These are phyloP conservation scores for Polyporus arcularius DNA, from an alignment of 768 basidiomycete species.

Conservation along the genomic window DNA sequence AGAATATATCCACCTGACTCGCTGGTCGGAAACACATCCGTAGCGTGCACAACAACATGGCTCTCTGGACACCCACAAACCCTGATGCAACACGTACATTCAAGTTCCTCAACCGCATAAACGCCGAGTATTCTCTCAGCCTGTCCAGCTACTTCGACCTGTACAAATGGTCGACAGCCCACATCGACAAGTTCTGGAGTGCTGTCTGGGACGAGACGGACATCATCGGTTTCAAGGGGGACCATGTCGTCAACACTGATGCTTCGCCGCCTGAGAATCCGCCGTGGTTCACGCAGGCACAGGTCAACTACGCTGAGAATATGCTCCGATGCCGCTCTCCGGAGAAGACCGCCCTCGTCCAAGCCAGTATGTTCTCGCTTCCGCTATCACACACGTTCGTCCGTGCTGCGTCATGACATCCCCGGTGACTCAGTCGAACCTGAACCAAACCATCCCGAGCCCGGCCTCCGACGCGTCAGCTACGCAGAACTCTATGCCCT, in stretches of 20 bases:
- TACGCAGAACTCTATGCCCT: conserved; percentile 60
- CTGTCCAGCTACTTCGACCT: conserved; percentile 63
- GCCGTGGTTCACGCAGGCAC: conserved; percentile 67
- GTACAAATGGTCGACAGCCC: conserved; percentile 61
- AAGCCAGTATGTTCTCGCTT: conserved; percentile 56
- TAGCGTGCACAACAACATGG: conserved; percentile 13
- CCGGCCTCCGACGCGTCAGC: conserved; percentile 46
- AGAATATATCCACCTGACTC: conserved; percentile 6
- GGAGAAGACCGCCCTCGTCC: conserved; percentile 64
- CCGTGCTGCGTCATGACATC: conserved; percentile 7
- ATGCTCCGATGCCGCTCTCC: conserved; percentile 62
- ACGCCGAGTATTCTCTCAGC: conserved; percentile 43
- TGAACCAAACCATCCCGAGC: conserved; percentile 46
- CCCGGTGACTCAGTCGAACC: conserved; percentile 54
- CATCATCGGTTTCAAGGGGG: conserved; percentile 64
- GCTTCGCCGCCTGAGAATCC: conserved; percentile 64
- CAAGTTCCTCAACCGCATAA: conserved; percentile 52
- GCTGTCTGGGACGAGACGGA: conserved; percentile 70
- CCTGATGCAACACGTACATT: conserved; percentile 47
- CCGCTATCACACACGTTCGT: conserved; percentile 21
- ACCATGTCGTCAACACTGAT: conserved; percentile 55
- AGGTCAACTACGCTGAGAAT: conserved; percentile 82
- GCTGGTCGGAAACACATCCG: neutral
- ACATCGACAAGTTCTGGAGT: conserved; percentile 70
- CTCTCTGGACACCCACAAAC: conserved; percentile 45